Evolutionary conservation across 257 asterid species (phyloP).

Genomic region (Pogostemon cablin): DNA sequence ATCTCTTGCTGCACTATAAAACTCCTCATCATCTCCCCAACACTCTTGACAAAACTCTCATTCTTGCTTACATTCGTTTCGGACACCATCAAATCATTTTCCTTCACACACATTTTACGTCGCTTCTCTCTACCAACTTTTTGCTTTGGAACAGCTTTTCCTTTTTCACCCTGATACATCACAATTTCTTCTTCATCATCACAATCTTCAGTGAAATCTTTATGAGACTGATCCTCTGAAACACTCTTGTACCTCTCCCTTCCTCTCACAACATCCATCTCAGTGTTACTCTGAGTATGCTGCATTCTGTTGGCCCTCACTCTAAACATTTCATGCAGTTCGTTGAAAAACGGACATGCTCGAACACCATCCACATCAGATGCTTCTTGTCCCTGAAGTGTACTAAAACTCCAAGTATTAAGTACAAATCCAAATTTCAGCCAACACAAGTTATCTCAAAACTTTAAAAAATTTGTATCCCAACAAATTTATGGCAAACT

Average conservation of each 20-base stretch:
- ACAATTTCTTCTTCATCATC: slow-evolving; percentile 43
- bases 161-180: too few species aligned
- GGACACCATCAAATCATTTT: not conserved
- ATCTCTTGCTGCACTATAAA: slow-evolving; percentile 62
- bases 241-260: slow-evolving; percentile 37
- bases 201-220: slow-evolving; percentile 24
- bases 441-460: not conserved
- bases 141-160: slow-evolving; percentile 36
- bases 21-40: slow-evolving; percentile 47
- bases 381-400: slow-evolving; percentile 52
- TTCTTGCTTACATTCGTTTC: slow-evolving; percentile 17
- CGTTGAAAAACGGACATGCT: slow-evolving; percentile 57
- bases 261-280: slow-evolving; percentile 25
- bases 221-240: slow-evolving; percentile 39
- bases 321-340: slow-evolving; percentile 55
- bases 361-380: slow-evolving; percentile 42
- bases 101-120: slow-evolving; percentile 29
- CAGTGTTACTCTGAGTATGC: slow-evolving; percentile 27
- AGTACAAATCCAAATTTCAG: not conserved
- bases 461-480: not conserved
- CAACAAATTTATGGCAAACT: not conserved
- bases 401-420: slow-evolving; percentile 19
- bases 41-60: slow-evolving; percentile 5
- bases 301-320: slow-evolving; percentile 41
- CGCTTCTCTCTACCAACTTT: slow-evolving; percentile 39